These are phyloP conservation scores for Candida orba DNA, from an alignment of 805 yeast genomes.

Conservation along the genomic window DNA sequence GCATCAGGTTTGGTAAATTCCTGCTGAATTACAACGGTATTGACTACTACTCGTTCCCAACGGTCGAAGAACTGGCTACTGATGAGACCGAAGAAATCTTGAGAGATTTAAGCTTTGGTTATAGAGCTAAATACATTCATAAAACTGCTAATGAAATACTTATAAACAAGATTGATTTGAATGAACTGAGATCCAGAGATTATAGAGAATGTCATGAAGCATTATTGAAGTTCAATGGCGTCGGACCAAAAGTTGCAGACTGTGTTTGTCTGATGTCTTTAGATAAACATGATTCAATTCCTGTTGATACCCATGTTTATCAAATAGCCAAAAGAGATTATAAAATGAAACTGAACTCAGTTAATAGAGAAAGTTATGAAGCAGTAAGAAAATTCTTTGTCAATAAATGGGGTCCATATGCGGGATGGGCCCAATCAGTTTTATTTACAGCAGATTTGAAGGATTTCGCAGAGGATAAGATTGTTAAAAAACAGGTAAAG, in stretches of 20 bases:
- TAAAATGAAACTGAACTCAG: conserved; percentile 35
- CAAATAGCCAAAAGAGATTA: conserved; percentile 84
- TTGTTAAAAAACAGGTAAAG: conserved; percentile 25
- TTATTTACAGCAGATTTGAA: conserved; percentile 77
- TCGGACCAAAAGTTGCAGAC: conserved; percentile 97
- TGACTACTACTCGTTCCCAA: conserved; percentile 68
- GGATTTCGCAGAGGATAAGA: conserved; percentile 65
- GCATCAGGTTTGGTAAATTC: conserved; percentile 60
- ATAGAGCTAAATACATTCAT: conserved; percentile 81
- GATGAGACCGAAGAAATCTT: conserved; percentile 37
- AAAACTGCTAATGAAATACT: conserved; percentile 54
- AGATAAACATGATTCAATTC: conserved; percentile 81
- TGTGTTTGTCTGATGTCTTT: conserved; percentile 91
- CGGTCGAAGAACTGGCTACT: conserved; percentile 42
- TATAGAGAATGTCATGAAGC: conserved; percentile 51
- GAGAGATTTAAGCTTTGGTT: conserved; percentile 63
- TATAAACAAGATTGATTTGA: conserved; percentile 29
- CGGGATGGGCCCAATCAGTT: conserved; percentile 99
- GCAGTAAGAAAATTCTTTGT: conserved; percentile 54
- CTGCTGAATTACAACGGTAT: conserved; percentile 47
- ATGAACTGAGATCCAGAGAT: conserved; percentile 35
- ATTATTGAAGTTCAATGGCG: conserved; percentile 68
- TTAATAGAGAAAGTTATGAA: conserved; percentile 25
- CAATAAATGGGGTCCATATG: conserved; percentile 77
- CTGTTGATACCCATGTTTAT: conserved; percentile 93